Evolutionary conservation across 139 green algal species (phyloP), one percentile per base, ranked within the genome.

Genomic region (Asterochloris erici): DNA sequence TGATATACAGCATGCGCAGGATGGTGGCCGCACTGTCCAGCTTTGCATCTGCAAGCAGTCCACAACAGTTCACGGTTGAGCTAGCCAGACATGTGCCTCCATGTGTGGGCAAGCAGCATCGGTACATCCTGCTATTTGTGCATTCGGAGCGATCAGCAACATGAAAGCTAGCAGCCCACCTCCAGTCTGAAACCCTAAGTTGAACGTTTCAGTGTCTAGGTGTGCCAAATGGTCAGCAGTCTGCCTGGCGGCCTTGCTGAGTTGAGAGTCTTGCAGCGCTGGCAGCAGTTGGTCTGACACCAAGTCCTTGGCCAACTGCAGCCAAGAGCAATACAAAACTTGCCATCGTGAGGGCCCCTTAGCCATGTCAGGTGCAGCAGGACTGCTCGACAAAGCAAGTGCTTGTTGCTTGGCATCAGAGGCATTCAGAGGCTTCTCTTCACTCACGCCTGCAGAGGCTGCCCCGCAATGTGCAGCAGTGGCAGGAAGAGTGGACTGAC

Each of bases 1-100:
- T 87, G 11, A 92, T 88, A 79, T 90, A 93, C 15, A 93, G 85
- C 84, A 94, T 90, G n/a, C 91, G 86, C 68, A 95, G 83, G n/a
- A 94, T 63, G 12, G 79, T 90, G 0, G 88, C 87, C 13, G 88
- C 86, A 26, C 78, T 21, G 83, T 95, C 88, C n/a, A 90, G 81
- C 13, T 60, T 62, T 9, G 73, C n/a, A 73, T 94, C 90, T 88
- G 87, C 76, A 64, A 11, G 73, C 47, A 38, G 29, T 66, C 60
- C 14, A 69, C 28, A 60, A 15, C 38, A 54, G 13, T n/a, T 70
- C 13, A 71, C 9, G 9, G 23, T 71, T 13, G 54, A 47, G n/a
- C 14, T 21, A 79, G 11, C 23, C 38, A 27, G 17, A 24, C 28
- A 79, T n/a, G n/a, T 15, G 9, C 12, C 17, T 38, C 74, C 54